phyloP scores from a whole-genome alignment of 2,329 filamentous ascomycete genomes.

The Ploettnerulaceae sp. region DNA sequence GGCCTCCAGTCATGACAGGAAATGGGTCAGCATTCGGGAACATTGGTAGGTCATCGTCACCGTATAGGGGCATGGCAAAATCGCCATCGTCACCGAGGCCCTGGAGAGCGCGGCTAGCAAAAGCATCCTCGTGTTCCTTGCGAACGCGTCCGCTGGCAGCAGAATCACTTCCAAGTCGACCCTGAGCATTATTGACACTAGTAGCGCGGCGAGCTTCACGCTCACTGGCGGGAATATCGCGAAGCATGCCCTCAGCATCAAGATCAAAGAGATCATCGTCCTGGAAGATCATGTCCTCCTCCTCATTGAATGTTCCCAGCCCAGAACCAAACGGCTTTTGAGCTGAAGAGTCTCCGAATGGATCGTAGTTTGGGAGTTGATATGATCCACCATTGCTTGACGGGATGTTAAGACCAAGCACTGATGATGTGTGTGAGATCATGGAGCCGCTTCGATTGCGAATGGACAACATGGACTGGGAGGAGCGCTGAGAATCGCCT shows the following conservation, averaged over 20 bases:
- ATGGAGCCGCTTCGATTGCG: slow-evolving; percentile 25
- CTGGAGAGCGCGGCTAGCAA: slow-evolving; percentile 24
- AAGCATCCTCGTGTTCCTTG: slow-evolving; percentile 40
- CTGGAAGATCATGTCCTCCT: slow-evolving; percentile 41
- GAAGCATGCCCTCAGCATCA: slow-evolving; percentile 55
- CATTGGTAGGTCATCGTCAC: slow-evolving; percentile 31
- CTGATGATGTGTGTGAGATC: slow-evolving; percentile 27
- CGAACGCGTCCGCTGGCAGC: slow-evolving; percentile 38
- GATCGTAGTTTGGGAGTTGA: slow-evolving; percentile 27
- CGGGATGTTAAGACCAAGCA: slow-evolving; percentile 44
- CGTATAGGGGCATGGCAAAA: slow-evolving; percentile 22
- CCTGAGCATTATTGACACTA: slow-evolving; percentile 10
- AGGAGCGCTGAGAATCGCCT: slow-evolving; percentile 27
- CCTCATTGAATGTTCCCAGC: slow-evolving; percentile 34
- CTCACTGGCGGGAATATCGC: slow-evolving; percentile 39
- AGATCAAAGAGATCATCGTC: slow-evolving; percentile 55
- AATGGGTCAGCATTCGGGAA: slow-evolving; percentile 33
- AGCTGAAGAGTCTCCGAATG: slow-evolving; percentile 33
- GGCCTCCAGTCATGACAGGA: slow-evolving; percentile 25
- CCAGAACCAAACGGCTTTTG: slow-evolving; percentile 27
- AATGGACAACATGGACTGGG: slow-evolving; percentile 34
- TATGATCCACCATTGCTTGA: slow-evolving; percentile 40
- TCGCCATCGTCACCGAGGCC: slow-evolving; percentile 31
- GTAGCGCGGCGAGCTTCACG: slow-evolving; percentile 19
- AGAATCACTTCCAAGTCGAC: slow-evolving; percentile 32